These are phyloP conservation scores for Paraglomus occultum DNA, from an alignment of 192 early-diverging fungal species.

Conservation along the genomic window DNA sequence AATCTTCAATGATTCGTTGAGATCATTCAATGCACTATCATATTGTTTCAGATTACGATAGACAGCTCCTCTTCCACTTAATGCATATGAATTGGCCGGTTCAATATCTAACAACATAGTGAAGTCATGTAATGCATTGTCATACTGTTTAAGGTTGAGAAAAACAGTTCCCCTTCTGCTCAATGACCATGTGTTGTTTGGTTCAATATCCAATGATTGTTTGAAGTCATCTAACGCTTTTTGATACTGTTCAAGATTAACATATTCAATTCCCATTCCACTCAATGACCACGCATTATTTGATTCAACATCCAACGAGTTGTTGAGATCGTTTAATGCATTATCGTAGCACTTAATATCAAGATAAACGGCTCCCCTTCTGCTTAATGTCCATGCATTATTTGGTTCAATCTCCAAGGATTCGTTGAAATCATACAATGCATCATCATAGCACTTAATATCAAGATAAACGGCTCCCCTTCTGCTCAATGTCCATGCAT, in stretches of 20 bases:
- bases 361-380: constrained; percentile 15
- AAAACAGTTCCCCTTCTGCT: background rate
- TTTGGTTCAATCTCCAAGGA: background rate
- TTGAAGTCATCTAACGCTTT: background rate
- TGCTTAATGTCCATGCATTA: constrained; percentile 17
- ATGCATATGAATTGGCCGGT: background rate
- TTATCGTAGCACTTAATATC: constrained; percentile 11
- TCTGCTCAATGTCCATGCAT: background rate
- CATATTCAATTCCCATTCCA: background rate
- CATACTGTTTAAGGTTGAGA: background rate
- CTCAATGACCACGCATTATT: constrained; percentile 4
- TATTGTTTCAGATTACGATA: background rate
- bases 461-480: background rate
- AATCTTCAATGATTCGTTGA: background rate
- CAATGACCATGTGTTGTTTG: background rate
- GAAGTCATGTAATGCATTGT: constrained; percentile 11
- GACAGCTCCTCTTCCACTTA: background rate
- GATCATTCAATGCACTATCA: background rate
- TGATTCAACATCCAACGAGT: background rate
- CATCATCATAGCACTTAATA: background rate
- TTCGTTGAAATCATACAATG: constrained; percentile 15
- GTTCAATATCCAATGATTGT: constrained; percentile 17
- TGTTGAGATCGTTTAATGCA: constrained; percentile 15
- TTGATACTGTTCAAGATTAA: background rate
- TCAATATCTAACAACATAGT: constrained; percentile 7